These are phyloP conservation scores for Xylariaceae sp. DNA, from an alignment of 2,329 filamentous ascomycete species.

Conservation along the genomic window DNA sequence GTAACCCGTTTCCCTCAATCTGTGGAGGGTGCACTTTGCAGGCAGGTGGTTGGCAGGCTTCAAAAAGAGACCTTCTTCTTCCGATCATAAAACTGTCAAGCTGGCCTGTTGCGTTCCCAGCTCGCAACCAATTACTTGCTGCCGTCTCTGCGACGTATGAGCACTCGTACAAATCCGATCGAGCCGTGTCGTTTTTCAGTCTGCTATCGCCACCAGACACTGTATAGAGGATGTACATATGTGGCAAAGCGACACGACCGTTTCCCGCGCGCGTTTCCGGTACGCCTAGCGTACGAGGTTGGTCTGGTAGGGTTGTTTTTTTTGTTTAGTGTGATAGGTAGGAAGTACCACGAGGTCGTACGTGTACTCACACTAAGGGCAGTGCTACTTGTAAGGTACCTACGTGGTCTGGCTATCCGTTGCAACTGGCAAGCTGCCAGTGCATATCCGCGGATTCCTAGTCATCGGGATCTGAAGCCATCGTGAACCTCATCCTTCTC, in stretches of 20 bases:
- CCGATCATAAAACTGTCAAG: background rate
- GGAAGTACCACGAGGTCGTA: background rate
- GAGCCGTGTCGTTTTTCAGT: slow-evolving; percentile 9
- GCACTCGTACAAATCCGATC: slow-evolving; percentile 8
- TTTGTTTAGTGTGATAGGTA: background rate
- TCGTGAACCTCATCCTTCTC: background rate
- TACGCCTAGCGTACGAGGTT: background rate
- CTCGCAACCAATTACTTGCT: slow-evolving; percentile 1
- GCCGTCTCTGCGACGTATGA: background rate
- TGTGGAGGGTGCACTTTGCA: background rate
- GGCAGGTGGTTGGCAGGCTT: background rate
- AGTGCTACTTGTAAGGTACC: too few species aligned
- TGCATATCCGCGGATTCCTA: background rate
- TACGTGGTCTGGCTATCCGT: background rate
- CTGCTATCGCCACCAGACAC: background rate
- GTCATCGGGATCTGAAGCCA: background rate
- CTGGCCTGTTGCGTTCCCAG: background rate
- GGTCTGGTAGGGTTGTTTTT: background rate
- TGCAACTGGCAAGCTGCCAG: background rate
- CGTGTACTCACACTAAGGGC: background rate
- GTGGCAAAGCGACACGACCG: background rate
- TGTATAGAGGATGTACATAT: background rate
- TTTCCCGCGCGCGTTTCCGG: background rate
- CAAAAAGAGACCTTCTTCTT: background rate
- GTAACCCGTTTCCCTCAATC: background rate